Evolutionary conservation across 2,329 filamentous ascomycete genomes (phyloP).

Genomic region (Cercospora sesami): DNA sequence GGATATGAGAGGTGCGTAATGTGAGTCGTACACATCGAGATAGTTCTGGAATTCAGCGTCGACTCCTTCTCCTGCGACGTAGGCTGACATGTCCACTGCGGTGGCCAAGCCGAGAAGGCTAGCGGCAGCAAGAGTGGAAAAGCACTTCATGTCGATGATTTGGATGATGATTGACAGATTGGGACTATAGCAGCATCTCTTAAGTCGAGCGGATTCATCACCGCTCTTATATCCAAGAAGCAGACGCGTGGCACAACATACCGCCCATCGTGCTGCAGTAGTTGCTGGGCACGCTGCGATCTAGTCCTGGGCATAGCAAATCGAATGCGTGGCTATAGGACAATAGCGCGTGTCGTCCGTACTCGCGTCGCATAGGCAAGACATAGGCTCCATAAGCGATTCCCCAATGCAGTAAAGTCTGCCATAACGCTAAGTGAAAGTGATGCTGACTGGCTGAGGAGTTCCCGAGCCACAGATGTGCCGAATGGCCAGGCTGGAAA

Average conservation of each 20-base stretch:
- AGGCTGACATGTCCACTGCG: conserved; percentile 13
- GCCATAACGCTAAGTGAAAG: neutral
- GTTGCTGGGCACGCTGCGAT: neutral
- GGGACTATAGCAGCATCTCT: too few species aligned
- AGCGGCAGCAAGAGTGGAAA: neutral
- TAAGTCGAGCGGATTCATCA: neutral
- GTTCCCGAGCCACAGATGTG: neutral
- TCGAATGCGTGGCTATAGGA: neutral
- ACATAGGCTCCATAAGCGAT: neutral
- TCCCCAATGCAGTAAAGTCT: neutral
- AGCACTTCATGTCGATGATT: conserved; percentile 10
- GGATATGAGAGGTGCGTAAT: too few species aligned
- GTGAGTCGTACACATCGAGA: conserved; percentile 11
- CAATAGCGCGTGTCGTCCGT: neutral
- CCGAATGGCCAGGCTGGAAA: neutral
- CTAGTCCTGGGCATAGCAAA: neutral
- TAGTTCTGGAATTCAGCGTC: conserved; percentile 15
- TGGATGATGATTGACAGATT: too few species aligned
- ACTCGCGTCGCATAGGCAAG: neutral
- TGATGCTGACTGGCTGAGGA: neutral
- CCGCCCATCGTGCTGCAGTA: neutral
- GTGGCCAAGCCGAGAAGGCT: conserved; percentile 11
- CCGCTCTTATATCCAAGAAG: neutral
- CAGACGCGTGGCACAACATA: neutral
- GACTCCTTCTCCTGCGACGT: conserved; percentile 16